phyloP scores from a whole-genome alignment of 495 filamentous ascomycete genomes.

The Thozetella sp. region DNA sequence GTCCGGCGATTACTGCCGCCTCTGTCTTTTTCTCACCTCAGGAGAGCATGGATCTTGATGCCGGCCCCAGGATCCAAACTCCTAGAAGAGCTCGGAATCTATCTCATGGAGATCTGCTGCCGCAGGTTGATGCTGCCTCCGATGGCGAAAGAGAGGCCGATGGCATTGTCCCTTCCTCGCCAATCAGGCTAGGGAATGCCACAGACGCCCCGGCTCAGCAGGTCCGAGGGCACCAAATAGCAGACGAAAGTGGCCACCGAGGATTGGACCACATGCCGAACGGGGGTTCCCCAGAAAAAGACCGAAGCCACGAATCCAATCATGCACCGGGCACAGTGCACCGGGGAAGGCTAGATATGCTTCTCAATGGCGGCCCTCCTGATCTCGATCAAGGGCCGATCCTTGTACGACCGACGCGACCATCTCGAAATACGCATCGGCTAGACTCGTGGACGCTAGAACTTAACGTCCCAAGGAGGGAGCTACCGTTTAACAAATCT shows the following conservation, averaged over 20 bases:
- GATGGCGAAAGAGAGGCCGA: not conserved
- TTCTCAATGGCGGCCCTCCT: not conserved
- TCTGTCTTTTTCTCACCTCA: conserved; percentile 31
- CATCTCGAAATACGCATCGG: not conserved
- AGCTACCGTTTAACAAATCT: conserved; percentile 7
- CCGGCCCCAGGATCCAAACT: conserved; percentile 60
- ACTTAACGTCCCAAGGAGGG: conserved; percentile 2
- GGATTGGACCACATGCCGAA: conserved; percentile 16
- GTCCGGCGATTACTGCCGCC: conserved; percentile 33
- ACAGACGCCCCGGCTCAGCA: too few species aligned
- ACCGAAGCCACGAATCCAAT: not conserved
- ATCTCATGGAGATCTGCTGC: not conserved
- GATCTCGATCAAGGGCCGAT: not conserved
- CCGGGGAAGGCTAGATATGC: not conserved
- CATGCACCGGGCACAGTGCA: not conserved
- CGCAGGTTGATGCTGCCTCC: not conserved
- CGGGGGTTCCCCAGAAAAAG: conserved; percentile 1
- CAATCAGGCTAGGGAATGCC: not conserved
- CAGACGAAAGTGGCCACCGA: not conserved
- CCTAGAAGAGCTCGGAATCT: conserved; percentile 52
- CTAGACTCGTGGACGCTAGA: not conserved
- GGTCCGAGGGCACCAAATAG: not conserved
- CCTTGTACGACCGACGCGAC: not conserved
- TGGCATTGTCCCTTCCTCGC: not conserved
- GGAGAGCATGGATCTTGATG: conserved; percentile 76